Evolutionary conservation across 148 eudicot species (phyloP), one percentile per base, ranked within the genome.

Genomic region (Camellia sinensis): DNA sequence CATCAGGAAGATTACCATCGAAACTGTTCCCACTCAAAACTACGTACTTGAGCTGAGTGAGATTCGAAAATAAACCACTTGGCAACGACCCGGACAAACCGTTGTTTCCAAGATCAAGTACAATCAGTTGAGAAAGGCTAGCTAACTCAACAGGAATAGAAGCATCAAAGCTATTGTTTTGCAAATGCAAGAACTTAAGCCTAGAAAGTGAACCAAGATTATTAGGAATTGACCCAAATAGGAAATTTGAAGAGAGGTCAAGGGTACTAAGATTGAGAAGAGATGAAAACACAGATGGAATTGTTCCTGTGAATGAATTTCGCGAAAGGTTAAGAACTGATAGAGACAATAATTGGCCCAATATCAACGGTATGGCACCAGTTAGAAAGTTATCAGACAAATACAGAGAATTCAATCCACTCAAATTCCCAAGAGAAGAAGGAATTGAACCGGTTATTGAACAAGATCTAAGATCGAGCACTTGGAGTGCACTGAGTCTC

Each of bases 401-500:
- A 72, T 14, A 37, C 5, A 87, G 63, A n/a, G 18, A 53, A 19
- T 46, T 75, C 40, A 87, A 76, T 17, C 40, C 46, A 29, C 59
- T 82, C 73, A 87, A 74, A 64, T 78, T 60, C 22, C 86, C 87
- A 59, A 87, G 29, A 7, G 87, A 80, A 1, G 40, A 22, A 46
- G 89, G 89, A 65, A 87, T 82, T 14, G 78, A 21, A 56, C 89
- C 89, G 6, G n/a, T 3, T 73, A 87, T 81, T 9, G 84, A 78
- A 64, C 87, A 73, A 63, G 80, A 85, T 60, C 86, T 65, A 17
- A 87, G 84, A 69, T 87, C 89, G 60, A 87, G 86, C 73, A 84
- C 74, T 71, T 78, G 80, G 70, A 87, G 83, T 59, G 81, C 78
- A 59, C 14, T 44, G 52, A 87, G 75, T 1, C 64, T 74, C 21